phyloP scores from a whole-genome alignment of 352 stramenopile genomes.

The Hyaloperonospora brassicae region DNA sequence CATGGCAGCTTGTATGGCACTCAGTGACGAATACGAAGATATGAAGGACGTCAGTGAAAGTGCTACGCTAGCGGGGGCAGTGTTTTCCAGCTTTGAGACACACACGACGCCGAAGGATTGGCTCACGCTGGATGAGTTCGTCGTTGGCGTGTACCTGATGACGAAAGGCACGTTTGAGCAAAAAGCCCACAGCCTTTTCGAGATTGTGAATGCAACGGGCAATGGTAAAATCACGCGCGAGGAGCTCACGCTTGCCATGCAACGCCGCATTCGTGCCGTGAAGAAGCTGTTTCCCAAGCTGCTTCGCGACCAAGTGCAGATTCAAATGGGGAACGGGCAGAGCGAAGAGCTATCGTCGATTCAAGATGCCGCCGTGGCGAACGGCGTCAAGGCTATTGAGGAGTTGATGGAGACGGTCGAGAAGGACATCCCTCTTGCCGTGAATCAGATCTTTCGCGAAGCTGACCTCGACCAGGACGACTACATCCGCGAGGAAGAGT shows the following conservation, averaged over 20 bases:
- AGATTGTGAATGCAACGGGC: slow-evolving; percentile 52
- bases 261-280: slow-evolving; percentile 57
- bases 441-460: slow-evolving; percentile 80
- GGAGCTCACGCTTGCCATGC: slow-evolving; percentile 64
- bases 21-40: slow-evolving; percentile 54
- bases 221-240: slow-evolving; percentile 73
- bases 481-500: slow-evolving; percentile 73
- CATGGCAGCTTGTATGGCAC: slow-evolving; percentile 42
- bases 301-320: slow-evolving; percentile 57
- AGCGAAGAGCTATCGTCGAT: slow-evolving; percentile 26
- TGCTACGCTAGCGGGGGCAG: slow-evolving; percentile 49
- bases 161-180: slow-evolving; percentile 73
- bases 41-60: slow-evolving; percentile 55
- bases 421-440: slow-evolving; percentile 69
- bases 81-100: slow-evolving; percentile 71
- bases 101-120: slow-evolving; percentile 51
- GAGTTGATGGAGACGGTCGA: slow-evolving; percentile 71
- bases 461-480: slow-evolving; percentile 70
- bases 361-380: slow-evolving; percentile 44
- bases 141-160: slow-evolving; percentile 75
- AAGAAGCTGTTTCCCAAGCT: slow-evolving; percentile 72
- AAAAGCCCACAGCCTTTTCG: slow-evolving; percentile 71
- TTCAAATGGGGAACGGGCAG: slow-evolving; percentile 49
- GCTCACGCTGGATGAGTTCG: slow-evolving; percentile 71
- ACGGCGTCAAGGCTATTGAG: slow-evolving; percentile 52